Conservation (phyloP, 805 yeast genomes). For the Starmerella cellae region DNA sequence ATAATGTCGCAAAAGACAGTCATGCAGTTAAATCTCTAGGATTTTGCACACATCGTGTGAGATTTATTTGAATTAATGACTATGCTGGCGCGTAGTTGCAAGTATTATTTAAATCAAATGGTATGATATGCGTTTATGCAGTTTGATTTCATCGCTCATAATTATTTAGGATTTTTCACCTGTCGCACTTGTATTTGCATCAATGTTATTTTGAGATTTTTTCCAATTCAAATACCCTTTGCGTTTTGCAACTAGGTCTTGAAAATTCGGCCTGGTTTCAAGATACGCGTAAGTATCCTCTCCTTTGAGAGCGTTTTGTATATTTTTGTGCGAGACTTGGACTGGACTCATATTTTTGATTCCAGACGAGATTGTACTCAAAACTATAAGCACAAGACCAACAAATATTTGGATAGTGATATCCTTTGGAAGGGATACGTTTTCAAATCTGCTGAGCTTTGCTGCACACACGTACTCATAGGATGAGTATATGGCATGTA, state of each 20-base stretch:
- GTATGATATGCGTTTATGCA: background rate
- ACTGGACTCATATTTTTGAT: conserved; percentile 35
- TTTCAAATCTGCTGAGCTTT: conserved; percentile 4
- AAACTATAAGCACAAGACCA: conserved; percentile 35
- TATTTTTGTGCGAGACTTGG: conserved; percentile 36
- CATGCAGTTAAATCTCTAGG: too few species aligned
- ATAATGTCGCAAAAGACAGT: too few species aligned
- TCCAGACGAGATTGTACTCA: conserved; percentile 27
- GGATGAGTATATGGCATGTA: conserved; percentile 14
- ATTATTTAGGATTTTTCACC: background rate
- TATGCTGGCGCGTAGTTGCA: too few species aligned
- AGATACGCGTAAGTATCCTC: conserved; percentile 34
- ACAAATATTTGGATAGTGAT: conserved; percentile 39
- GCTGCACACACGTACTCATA: conserved; percentile 12
- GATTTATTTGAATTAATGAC: too few species aligned
- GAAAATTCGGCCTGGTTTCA: conserved; percentile 40
- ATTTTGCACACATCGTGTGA: too few species aligned
- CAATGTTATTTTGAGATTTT: background rate
- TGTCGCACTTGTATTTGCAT: background rate
- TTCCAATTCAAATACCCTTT: conserved; percentile 30
- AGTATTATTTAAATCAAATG: background rate
- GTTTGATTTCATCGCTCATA: too few species aligned
- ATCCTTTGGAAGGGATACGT: conserved; percentile 17
- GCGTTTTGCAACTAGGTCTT: conserved; percentile 38
- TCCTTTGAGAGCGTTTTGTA: conserved; percentile 38